Evolutionary conservation across 164 flowering plant species (phyloP), one percentile per base, ranked within the genome.

Genomic region (Warburgia ugandensis): DNA sequence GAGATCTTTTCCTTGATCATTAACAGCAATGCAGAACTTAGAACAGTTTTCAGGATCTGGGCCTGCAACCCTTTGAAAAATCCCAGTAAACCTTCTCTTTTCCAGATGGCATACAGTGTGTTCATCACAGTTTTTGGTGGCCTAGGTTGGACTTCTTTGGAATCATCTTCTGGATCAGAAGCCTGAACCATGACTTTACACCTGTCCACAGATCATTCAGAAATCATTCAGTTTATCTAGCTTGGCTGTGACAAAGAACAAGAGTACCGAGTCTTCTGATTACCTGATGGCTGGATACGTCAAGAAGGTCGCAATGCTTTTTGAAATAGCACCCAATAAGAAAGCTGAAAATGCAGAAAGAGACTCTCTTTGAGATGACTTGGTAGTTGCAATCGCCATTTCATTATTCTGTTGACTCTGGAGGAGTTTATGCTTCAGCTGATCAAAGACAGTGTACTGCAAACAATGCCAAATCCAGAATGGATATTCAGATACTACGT

Each of bases 371-470:
- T 79, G 77, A 33, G 90, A 69, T 29, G 82, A 47, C 10, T 66
- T 76, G 12, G 32, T 32, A 36, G 42, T 1, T 14, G n/a, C n/a
- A n/a, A n/a, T n/a, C n/a, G n/a, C n/a, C n/a, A n/a, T n/a, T n/a
- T n/a, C n/a, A n/a, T 45, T 60, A 23, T 51, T 62, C 48, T 48
- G 50, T 47, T 65, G 55, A 38, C 43, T 45, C 62, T 64, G 62
- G 29, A 84, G 66, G 12, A 73, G 46, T 65, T 83, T 74, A 48
- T 55, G 71, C 61, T 88, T 88, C 61, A 88, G 66, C 64, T 88
- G 96, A 77, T 88, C 96, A 67, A 88, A 88, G 13, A 70, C 86
- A 3, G 86, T 88, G 65, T 82, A 87, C 96, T 84, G 84, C 59
- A 55, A n/a, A n/a, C n/a, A n/a, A n/a, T n/a, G n/a, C n/a, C n/a